Evolutionary conservation across 164 flowering plant genomes (phyloP), one percentile per base, ranked within the genome.

Genomic region (Buxus sempervirens): DNA sequence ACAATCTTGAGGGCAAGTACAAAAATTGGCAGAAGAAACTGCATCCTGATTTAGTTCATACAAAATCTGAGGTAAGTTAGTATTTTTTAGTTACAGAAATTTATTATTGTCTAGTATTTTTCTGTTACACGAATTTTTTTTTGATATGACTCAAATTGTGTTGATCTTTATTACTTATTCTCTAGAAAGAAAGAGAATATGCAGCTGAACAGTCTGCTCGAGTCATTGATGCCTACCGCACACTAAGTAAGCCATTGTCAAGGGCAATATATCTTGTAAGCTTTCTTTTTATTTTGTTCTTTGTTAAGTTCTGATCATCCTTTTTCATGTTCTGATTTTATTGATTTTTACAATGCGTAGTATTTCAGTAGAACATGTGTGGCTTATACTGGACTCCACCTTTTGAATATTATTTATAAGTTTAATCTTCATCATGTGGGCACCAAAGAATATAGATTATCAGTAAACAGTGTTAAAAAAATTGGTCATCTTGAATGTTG

Each of bases 41-140:
- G 69, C 98, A 95, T 75, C 98, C 98, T 80, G 98, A 95, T 87
- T 73, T 95, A 53, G 97, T 95, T 60, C 97, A 95, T 77, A 70
- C 94, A 20, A 92, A 95, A 72, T 90, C 98, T 23, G 81, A 90
- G 96, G 98, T 90, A 41, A 20, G 73, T 62, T 41, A 10, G 23
- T 16, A 6, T 9, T 41, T 42, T 16, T 73, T 8, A 51, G 22
- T 32, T 54, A 8, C 19, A 28, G 16, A 9, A 54, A 65, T 57
- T 28, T 55, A n/a, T 10, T 36, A 69, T 10, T 62, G 45, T 20
- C 54, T 38, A 9, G 27, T 41, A 28, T 72, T 56, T 20, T 7
- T 36, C 0, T 62, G 32, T 28, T 10, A 36, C 8, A 25, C 26
- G 42, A 36, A 0, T 53, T 51, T 68, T 55, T 6, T 45, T 61